phyloP scores from a whole-genome alignment of 2,329 filamentous ascomycete species.

The Fusarium robinianum region DNA sequence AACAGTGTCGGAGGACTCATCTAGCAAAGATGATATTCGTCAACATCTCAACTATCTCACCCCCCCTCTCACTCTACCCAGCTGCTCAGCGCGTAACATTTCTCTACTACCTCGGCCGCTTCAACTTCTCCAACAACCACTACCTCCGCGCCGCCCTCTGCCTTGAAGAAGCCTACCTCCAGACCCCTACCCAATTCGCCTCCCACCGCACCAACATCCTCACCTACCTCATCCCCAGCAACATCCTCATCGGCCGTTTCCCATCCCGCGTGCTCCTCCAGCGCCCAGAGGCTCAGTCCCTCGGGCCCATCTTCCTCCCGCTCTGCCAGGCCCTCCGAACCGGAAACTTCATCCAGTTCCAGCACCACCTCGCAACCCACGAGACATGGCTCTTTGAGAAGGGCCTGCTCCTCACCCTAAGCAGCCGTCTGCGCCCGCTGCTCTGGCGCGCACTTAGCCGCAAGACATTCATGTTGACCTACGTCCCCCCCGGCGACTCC shows the following conservation, averaged over 20 bases:
- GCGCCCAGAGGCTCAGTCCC: conserved; percentile 63
- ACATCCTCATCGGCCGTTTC: conserved; percentile 83
- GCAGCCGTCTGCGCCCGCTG: conserved; percentile 76
- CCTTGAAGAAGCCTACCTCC: conserved; percentile 77
- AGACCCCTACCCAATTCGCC: conserved; percentile 64
- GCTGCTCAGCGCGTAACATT: conserved; percentile 88
- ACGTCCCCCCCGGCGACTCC: conserved; percentile 64
- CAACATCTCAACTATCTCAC: conserved; percentile 83
- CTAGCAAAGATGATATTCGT: conserved; percentile 87
- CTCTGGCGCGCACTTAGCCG: conserved; percentile 84
- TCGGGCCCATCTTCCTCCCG: conserved; percentile 71
- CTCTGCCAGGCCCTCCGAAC: conserved; percentile 72
- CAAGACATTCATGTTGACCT: conserved; percentile 77
- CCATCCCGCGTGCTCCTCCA: conserved; percentile 69
- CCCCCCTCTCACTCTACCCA: conserved; percentile 79
- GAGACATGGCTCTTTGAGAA: conserved; percentile 76
- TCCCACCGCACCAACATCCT: conserved; percentile 80
- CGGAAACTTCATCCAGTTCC: conserved; percentile 77
- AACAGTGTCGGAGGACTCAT: conserved; percentile 75
- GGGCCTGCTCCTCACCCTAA: conserved; percentile 75
- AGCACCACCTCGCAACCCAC: conserved; percentile 66
- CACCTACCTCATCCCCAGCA: conserved; percentile 80
- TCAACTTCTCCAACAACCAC: conserved; percentile 83
- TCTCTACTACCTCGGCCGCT: conserved; percentile 91
- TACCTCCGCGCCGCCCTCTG: conserved; percentile 77